Conservation (phyloP, 257 asterid species). For the Thymus quinquecostatus region DNA sequence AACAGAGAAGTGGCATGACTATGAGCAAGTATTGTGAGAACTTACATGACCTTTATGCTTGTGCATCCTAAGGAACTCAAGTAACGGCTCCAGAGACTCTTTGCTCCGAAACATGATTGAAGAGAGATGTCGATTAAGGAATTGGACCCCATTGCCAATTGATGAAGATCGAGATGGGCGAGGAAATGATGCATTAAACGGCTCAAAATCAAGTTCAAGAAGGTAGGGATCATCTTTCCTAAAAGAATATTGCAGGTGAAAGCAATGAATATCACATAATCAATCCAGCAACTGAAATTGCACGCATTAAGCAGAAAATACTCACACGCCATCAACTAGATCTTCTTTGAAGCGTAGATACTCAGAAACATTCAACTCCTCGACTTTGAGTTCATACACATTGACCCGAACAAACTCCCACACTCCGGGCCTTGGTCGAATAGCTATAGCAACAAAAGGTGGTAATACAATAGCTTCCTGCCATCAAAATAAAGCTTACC, state of each 20-base stretch:
- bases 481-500: constrained; percentile 24
- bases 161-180: constrained; percentile 88
- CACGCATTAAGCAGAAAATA: constrained; percentile 20
- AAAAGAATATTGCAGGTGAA: constrained; percentile 22
- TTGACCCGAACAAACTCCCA: constrained; percentile 98
- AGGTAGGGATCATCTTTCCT: constrained; percentile 60
- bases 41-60: constrained; percentile 86
- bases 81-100: constrained; percentile 87
- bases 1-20: background rate
- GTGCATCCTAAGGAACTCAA: constrained; percentile 89
- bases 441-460: constrained; percentile 91
- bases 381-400: constrained; percentile 81
- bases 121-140: constrained; percentile 96
- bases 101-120: constrained; percentile 89
- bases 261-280: constrained; percentile 18
- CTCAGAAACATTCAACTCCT: constrained; percentile 83
- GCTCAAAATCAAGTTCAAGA: constrained; percentile 98
- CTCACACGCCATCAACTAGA: constrained; percentile 91
- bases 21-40: background rate
- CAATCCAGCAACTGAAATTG: constrained; percentile 3
- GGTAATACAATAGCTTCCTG: constrained; percentile 97
- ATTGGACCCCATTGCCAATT: constrained; percentile 97
- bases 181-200: constrained; percentile 89
- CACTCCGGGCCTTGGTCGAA: constrained; percentile 99
- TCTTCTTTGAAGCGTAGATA: constrained; percentile 84